Conservation (phyloP, 2,329 filamentous ascomycete genomes). For the Pseudohalonectria lignicola region DNA sequence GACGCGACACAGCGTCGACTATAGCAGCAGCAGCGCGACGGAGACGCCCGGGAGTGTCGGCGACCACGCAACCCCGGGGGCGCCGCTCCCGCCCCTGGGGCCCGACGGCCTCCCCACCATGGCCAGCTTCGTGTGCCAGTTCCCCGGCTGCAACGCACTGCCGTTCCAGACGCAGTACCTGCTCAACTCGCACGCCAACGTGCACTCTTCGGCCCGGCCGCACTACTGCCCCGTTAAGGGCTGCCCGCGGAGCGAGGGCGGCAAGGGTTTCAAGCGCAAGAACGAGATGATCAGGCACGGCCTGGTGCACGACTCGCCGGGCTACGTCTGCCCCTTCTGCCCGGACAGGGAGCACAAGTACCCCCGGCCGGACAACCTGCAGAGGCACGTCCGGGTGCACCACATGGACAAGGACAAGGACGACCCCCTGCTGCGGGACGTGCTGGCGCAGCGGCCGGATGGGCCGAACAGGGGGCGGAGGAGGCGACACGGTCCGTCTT, state of each 20-base stretch:
- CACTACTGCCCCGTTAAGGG: slow-evolving; percentile 55
- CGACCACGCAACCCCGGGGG: slow-evolving; percentile 24
- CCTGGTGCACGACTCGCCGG: slow-evolving; percentile 85
- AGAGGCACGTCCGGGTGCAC: slow-evolving; percentile 91
- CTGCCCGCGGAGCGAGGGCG: slow-evolving; percentile 51
- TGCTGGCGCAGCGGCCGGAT: slow-evolving; percentile 76
- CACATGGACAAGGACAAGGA: slow-evolving; percentile 86
- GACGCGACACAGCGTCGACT: slow-evolving; percentile 25
- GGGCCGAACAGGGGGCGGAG: slow-evolving; percentile 73
- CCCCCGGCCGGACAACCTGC: slow-evolving; percentile 88
- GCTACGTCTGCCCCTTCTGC: slow-evolving; percentile 94
- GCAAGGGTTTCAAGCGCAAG: slow-evolving; percentile 61
- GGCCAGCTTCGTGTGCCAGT: slow-evolving; percentile 46
- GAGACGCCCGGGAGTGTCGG: slow-evolving; percentile 27
- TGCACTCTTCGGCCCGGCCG: slow-evolving; percentile 53
- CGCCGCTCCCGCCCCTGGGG: slow-evolving; percentile 30
- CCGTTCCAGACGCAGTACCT: slow-evolving; percentile 72
- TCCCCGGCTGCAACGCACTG: slow-evolving; percentile 53
- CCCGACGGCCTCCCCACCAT: slow-evolving; percentile 44
- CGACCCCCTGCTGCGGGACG: slow-evolving; percentile 68
- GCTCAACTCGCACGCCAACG: slow-evolving; percentile 68
- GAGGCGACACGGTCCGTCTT: slow-evolving; percentile 24
- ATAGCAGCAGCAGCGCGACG: slow-evolving; percentile 26
- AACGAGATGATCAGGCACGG: slow-evolving; percentile 69
- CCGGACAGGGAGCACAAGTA: slow-evolving; percentile 90